phyloP scores from a whole-genome alignment of 495 filamentous ascomycete species.

The Sordaria brevicollis region DNA sequence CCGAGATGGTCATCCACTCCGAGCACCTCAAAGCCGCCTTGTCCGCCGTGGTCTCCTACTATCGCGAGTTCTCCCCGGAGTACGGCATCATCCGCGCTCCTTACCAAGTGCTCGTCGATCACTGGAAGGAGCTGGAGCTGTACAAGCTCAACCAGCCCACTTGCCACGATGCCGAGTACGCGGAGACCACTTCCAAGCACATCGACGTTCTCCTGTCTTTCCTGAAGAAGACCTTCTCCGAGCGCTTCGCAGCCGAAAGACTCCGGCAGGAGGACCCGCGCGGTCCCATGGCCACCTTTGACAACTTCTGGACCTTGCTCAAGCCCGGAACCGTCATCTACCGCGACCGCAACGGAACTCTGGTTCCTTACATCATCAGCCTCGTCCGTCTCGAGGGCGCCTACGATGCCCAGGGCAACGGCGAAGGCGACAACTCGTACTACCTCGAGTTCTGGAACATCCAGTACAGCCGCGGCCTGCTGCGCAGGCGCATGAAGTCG shows the following conservation, averaged over 20 bases:
- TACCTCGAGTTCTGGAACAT: constrained; percentile 25
- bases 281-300: constrained; percentile 22
- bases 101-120: constrained; percentile 27
- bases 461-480: constrained; percentile 9
- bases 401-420: not conserved
- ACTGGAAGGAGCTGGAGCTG: constrained; percentile 18
- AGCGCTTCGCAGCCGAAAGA: constrained; percentile 20
- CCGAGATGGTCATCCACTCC: constrained; percentile 29
- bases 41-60: constrained; percentile 28
- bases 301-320: constrained; percentile 26
- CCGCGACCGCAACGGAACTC: constrained; percentile 14
- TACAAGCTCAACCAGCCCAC: constrained; percentile 24
- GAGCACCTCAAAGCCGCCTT: constrained; percentile 27
- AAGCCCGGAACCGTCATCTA: constrained; percentile 29
- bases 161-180: constrained; percentile 22
- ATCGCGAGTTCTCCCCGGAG: constrained; percentile 31
- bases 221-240: constrained; percentile 15
- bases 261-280: constrained; percentile 13
- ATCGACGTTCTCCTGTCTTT: constrained; percentile 30
- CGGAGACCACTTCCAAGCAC: constrained; percentile 21
- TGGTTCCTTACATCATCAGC: constrained; percentile 24
- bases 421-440: constrained; percentile 5
- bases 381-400: not conserved
- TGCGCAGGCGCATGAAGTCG: constrained; percentile 21
- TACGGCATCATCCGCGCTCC: constrained; percentile 20